Evolutionary conservation across 208 protist genomes (phyloP), one percentile per base, ranked within the genome.

Genomic region (Strigomonas galati): DNA sequence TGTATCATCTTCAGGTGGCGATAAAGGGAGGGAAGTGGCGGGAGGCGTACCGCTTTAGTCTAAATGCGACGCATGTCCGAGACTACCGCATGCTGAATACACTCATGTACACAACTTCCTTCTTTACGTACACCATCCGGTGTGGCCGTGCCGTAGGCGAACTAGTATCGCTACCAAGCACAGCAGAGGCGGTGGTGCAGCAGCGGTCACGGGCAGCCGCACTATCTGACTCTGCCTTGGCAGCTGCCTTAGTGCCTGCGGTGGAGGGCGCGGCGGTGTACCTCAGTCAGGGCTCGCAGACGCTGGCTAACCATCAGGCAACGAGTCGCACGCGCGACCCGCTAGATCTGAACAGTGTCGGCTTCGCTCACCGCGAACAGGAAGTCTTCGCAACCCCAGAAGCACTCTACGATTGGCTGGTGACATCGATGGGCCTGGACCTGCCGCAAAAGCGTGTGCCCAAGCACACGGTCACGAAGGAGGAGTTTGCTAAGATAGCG

Each of bases 41-140:
- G 0, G 37, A 61, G 14, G 46, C 69, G 21, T 51, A 75, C 52
- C 51, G 52, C 40, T 75, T 75, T 43, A 48, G 65, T 31, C 37
- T 63, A 0, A 48, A 69, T 40, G 62, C 57, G 32, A 46, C 65
- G 57, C 61, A 55, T 58, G 37, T 54, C 1, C 51, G 63, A n/a
- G 57, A 68, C 23, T 37, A 66, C 19, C 52, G 51, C 43, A 60
- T 40, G 15, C 35, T 66, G 37, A 69, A 65, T 62, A 40, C 59
- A 21, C 17, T 69, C 23, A 37, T 23, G 23, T 65, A 24, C 44
- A 49, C 44, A 23, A 3, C 3, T 15, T 15, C 17, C 44, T 15
- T 49, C 44, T 49, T 49, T 1, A 23, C 44, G 7, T 24, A 24
- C 17, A 3, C 17, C 9, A 3, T 23, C 17, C 7, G 14, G 17